Conservation (phyloP, 1,139 yeast genomes). For the Candida tropicalis region DNA sequence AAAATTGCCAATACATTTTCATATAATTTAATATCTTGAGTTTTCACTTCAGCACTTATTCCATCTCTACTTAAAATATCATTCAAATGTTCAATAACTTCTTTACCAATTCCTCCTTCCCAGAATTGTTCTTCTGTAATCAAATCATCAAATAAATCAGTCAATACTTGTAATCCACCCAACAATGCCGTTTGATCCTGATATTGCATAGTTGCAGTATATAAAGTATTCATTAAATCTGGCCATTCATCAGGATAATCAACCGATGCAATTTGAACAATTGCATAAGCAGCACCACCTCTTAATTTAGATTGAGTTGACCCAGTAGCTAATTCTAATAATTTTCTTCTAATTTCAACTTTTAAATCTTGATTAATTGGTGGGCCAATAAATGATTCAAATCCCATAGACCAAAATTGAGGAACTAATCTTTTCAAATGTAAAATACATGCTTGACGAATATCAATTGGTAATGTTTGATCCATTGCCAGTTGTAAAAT, state of each 20-base stretch:
- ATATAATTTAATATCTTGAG: constrained; percentile 54
- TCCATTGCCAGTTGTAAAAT: constrained; percentile 31
- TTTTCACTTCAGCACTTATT: constrained; percentile 42
- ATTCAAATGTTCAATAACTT: constrained; percentile 52
- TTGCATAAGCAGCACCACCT: constrained; percentile 69
- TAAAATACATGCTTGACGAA: constrained; percentile 69
- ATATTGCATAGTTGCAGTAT: constrained; percentile 37
- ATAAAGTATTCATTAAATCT: constrained; percentile 53
- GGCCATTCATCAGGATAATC: constrained; percentile 99
- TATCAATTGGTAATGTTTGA: constrained; percentile 26
- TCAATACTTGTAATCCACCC: constrained; percentile 72
- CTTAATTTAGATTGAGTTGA: constrained; percentile 63
- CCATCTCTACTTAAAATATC: constrained; percentile 35
- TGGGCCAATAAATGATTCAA: constrained; percentile 73
- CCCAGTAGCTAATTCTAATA: constrained; percentile 56
- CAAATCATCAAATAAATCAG: constrained; percentile 82
- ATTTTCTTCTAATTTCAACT: constrained; percentile 45
- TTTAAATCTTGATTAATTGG: constrained; percentile 60
- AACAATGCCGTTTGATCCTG: constrained; percentile 39
- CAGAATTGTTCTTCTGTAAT: constrained; percentile 87
- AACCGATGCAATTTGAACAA: constrained; percentile 82
- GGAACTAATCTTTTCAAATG: constrained; percentile 73
- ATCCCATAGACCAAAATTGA: constrained; percentile 83
- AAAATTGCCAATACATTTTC: constrained; percentile 55
- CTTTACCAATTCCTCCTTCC: constrained; percentile 65